phyloP scores from a whole-genome alignment of 176 grass and related monocot genomes.

The Phragmites australis region DNA sequence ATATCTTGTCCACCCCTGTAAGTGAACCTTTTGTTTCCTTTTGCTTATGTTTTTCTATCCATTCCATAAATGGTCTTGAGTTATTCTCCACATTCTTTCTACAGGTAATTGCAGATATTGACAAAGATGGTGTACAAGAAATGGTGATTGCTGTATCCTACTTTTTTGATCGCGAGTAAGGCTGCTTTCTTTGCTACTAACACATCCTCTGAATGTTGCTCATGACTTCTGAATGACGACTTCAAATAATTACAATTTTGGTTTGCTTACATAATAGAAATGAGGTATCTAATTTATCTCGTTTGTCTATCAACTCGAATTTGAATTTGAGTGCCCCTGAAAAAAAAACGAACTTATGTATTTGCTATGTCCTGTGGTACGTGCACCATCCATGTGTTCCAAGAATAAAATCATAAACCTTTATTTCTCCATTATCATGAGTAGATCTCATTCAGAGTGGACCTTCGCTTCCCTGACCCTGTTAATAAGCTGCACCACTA shows the following conservation, averaged over 20 bases:
- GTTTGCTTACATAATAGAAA: neutral
- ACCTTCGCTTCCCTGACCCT: constrained; percentile 7
- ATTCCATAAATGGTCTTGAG: constrained; percentile 17
- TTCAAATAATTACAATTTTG: neutral
- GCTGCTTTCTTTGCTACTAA: constrained; percentile 27
- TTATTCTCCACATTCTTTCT: constrained; percentile 37
- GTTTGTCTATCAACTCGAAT: neutral
- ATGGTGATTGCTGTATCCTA: constrained; percentile 92
- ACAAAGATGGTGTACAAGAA: constrained; percentile 86
- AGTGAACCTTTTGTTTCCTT: constrained; percentile 38
- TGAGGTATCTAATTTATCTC: neutral
- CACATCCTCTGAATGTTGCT: neutral
- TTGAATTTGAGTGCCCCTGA: neutral
- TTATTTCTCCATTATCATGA: constrained; percentile 16
- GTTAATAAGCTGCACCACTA: constrained; percentile 18
- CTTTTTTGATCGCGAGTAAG: constrained; percentile 87
- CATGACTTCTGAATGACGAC: constrained; percentile 20
- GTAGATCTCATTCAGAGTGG: constrained; percentile 27
- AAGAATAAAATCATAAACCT: constrained; percentile 15
- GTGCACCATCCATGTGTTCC: constrained; percentile 1
- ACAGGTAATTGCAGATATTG: constrained; percentile 97
- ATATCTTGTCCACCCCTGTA: constrained; percentile 90
- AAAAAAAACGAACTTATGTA: neutral
- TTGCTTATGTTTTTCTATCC: constrained; percentile 23
- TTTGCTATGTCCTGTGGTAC: constrained; percentile 18